Evolutionary conservation across 371 early-diverging fungal species (phyloP), one percentile per base, ranked within the genome.

Genomic region (Mortierella sp.): DNA sequence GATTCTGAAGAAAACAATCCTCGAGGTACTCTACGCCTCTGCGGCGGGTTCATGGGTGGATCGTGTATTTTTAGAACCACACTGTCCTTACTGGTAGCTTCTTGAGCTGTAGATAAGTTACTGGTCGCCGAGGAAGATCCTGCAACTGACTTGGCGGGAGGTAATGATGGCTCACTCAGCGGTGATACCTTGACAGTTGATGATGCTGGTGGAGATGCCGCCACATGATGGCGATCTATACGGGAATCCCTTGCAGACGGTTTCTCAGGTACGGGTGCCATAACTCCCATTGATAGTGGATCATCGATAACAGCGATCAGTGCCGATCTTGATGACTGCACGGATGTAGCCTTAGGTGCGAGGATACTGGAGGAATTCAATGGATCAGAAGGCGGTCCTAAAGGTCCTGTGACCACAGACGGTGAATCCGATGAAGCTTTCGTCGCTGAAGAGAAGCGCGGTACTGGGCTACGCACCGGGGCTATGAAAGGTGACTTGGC

Each of bases 21-120:
- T 45, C 78, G 67, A 3, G 78, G 78, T 13, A 78, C 78, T 45
- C 72, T 68, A 40, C 78, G 72, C 49, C 55, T 43, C 34, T 63
- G 72, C 0, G 47, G 7, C 1, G 7, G 34, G 31, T 26, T 34
- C 2, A 19, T 66, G 61, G 8, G 29, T 19, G 34, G 28, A 5
- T 54, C 28, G 5, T 22, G 28, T 26, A 10, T 8, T 54, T 54
- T 31, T 1, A 19, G 23, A 31, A 26, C 12, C 6, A 12, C 31
- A 28, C 28, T 15, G 12, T 43, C 45, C 45, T 43, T 43, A 1
- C 17, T 15, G 17, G 10, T 15, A 12, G 19, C 19, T 43, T 4
- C 17, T 12, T n/a, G 31, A n/a, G n/a, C 9, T 26, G 17, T 43
- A 6, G 49, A n/a, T 34, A 26, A 9, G 32, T 34, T 6, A 19